Evolutionary conservation across 768 basidiomycete species (phyloP).

Genomic region (Mycena rebaudengoi): DNA sequence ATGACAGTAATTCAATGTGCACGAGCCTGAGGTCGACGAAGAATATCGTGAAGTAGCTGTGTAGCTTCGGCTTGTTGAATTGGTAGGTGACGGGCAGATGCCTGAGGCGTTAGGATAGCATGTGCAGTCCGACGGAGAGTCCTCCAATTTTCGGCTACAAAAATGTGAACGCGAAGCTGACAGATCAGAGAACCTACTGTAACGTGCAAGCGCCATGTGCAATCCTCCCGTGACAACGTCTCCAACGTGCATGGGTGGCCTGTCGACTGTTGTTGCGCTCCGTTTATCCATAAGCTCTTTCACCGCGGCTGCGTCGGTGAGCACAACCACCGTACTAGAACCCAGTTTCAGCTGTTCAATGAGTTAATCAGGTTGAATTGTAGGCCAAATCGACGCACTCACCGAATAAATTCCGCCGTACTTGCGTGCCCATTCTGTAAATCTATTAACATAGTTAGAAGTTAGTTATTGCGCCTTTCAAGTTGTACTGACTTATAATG

Average conservation of each 20-base stretch:
- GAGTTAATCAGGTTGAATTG: no score
- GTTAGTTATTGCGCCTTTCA: background rate
- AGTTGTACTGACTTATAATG: background rate
- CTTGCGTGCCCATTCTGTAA: constrained; percentile 35
- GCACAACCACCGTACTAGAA: background rate
- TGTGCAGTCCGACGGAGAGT: constrained; percentile 27
- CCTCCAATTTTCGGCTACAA: constrained; percentile 30
- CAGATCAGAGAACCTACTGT: background rate
- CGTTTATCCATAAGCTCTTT: background rate
- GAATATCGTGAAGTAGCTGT: constrained; percentile 24
- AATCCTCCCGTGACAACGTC: constrained; percentile 24
- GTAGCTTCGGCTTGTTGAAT: constrained; percentile 32
- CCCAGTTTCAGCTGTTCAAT: background rate
- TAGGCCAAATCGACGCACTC: constrained; percentile 35
- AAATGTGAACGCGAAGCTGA: background rate
- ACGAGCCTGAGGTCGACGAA: constrained; percentile 15
- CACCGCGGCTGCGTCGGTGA: no score
- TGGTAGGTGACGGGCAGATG: constrained; percentile 17
- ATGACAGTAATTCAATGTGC: constrained; percentile 22
- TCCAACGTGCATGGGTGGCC: constrained; percentile 29
- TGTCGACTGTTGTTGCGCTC: constrained; percentile 29
- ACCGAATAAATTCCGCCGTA: no score
- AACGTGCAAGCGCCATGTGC: background rate
- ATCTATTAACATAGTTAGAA: constrained; percentile 6
- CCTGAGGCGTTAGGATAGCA: constrained; percentile 14